Evolutionary conservation across 495 filamentous ascomycete genomes (phyloP).

Genomic region (Aspergillus panamensis): DNA sequence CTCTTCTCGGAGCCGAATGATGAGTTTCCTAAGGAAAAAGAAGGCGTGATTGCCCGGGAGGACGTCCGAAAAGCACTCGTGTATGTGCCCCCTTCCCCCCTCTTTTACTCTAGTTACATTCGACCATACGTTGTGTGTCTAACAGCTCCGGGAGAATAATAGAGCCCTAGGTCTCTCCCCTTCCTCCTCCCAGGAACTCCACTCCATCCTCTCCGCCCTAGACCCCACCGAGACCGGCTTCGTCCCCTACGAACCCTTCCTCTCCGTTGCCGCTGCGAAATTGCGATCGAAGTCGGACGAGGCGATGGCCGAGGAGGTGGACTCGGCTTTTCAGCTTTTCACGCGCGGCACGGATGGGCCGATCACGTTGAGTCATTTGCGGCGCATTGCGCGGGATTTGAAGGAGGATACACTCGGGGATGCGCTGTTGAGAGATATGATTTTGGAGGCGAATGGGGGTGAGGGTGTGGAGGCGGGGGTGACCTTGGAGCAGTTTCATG

Average conservation of each 20-base stretch:
- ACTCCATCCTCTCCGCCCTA: slow-evolving; percentile 69
- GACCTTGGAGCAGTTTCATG: slow-evolving; percentile 73
- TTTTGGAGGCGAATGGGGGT: slow-evolving; percentile 85
- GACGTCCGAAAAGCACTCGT: slow-evolving; percentile 82
- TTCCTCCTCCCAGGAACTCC: slow-evolving; percentile 58
- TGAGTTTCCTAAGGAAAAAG: slow-evolving; percentile 62
- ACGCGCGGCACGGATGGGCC: slow-evolving; percentile 48
- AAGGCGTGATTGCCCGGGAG: slow-evolving; percentile 67
- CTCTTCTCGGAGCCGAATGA: slow-evolving; percentile 63
- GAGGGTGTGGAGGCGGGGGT: slow-evolving; percentile 69
- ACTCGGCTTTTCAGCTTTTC: slow-evolving; percentile 78
- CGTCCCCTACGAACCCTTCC: slow-evolving; percentile 70
- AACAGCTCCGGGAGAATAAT: neutral
- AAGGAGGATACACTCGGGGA: slow-evolving; percentile 74
- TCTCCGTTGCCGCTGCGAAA: slow-evolving; percentile 82
- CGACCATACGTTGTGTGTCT: slow-evolving; percentile 1
- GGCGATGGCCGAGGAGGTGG: slow-evolving; percentile 62
- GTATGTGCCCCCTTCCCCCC: slow-evolving; percentile 44
- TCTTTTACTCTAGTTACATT: neutral
- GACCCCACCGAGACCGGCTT: slow-evolving; percentile 78
- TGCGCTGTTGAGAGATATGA: slow-evolving; percentile 83
- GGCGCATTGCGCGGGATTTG: slow-evolving; percentile 73
- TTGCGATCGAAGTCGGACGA: slow-evolving; percentile 55
- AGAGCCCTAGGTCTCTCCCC: slow-evolving; percentile 76
- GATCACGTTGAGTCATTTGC: slow-evolving; percentile 74